Conservation (phyloP, 2,329 filamentous ascomycete species). For the Epicoccum nigrum region DNA sequence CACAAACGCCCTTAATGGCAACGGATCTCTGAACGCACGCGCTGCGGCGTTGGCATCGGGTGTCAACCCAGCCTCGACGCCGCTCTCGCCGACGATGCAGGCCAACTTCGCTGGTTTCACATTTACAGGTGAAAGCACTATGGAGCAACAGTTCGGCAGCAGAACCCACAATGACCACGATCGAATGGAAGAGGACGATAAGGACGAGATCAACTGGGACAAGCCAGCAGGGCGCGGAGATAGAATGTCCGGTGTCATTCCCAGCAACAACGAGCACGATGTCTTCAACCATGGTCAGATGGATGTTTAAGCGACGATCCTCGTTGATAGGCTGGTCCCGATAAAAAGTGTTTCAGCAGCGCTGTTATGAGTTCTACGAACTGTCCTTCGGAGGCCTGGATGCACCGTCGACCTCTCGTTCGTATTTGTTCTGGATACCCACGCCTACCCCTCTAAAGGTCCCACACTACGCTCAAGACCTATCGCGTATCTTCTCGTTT, state of each 20-base stretch:
- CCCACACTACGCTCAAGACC: conserved; percentile 30
- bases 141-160: conserved; percentile 76
- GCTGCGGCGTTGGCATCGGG: conserved; percentile 85
- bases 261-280: conserved; percentile 52
- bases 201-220: conserved; percentile 51
- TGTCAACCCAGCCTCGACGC: conserved; percentile 82
- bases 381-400: conserved; percentile 4
- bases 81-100: conserved; percentile 92
- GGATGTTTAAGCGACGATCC: conserved; percentile 38
- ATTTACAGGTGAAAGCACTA: conserved; percentile 95
- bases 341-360: conserved; percentile 43
- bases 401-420: conserved; percentile 2
- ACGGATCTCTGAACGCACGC: conserved; percentile 85
- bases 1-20: conserved; percentile 88
- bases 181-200: conserved; percentile 54
- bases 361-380: conserved; percentile 24
- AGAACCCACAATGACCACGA: conserved; percentile 49
- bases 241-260: conserved; percentile 60
- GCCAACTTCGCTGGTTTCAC: conserved; percentile 99
- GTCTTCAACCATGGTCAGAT: conserved; percentile 55
- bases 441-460: conserved; percentile 26
- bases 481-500: conserved; percentile 22
- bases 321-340: conserved; percentile 17
- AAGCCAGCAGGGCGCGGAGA: conserved; percentile 51
- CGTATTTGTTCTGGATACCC: conserved; percentile 38